Evolutionary conservation across 129 eudicot species (phyloP), one percentile per base, ranked within the genome.

Genomic region (Saussurea involucrata): DNA sequence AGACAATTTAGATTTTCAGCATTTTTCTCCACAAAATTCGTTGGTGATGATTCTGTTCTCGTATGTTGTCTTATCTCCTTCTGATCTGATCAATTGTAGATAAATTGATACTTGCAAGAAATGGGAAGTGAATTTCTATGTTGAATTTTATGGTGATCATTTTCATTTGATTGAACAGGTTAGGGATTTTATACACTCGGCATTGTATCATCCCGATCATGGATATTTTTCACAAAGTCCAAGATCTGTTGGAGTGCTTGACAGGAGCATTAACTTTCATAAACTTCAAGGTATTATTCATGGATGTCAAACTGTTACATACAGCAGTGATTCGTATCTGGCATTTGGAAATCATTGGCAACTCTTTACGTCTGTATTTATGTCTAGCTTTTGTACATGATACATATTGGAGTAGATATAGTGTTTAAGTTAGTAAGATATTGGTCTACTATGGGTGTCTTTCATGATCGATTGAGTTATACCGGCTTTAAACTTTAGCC

Each of bases 191-290:
- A 91, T 95, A 60, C 98, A 87, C 66, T 89, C 88, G 0, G 97
- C 97, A n/a, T 78, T 95, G 63, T 95, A 91, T 61, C 81, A 95
- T 76, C 92, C 97, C 1, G 71, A 88, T n/a, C 93, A 86, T 78
- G 98, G 98, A 4, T 95, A 95, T 79, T 95, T 95, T 69, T 91
- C 96, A 22, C 92, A 88, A 78, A 85, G 85, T 31, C 91, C 97
- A 31, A 80, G 82, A 15, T 88, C 98, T 15, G 98, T 95, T 76
- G 97, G 98, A 11, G 97, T 95, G 77, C 92, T 95, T 76, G 98
- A 91, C 44, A 73, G 78, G 58, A 83, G 86, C 78, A 95, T 95
- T 34, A 85, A 73, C 87, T 95, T 95, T 85, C 84, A 86, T 85
- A 86, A 86, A 44, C 90, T 91, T 25, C 89, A 86, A 87, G 98